Percentiles rank a stretch among this genome's conserved stretches.
Conservation (phyloP, 73 alveolate species). For the Paramecium biaurelia region DNA sequence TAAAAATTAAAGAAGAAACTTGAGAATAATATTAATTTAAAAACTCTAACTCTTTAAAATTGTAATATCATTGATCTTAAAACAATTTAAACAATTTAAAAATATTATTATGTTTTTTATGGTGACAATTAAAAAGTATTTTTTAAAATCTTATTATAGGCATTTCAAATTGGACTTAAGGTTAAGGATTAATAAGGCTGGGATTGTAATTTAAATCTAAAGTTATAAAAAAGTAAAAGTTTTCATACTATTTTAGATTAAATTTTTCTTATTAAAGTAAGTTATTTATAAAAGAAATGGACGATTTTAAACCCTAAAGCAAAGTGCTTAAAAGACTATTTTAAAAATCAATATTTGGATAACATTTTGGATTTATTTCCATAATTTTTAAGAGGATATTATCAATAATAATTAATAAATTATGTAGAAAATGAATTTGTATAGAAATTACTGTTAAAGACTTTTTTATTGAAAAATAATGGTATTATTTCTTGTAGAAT, state of each 20-base stretch:
- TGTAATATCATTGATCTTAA: not conserved
- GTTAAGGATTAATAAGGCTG: not conserved
- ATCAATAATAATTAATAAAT: not conserved
- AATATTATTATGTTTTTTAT: not conserved
- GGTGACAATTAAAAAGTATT: not conserved
- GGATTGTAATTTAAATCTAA: not conserved
- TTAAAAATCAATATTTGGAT: not conserved
- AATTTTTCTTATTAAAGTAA: not conserved
- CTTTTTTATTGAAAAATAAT: not conserved
- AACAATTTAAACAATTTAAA: not conserved
- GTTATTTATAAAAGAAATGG: not conserved
- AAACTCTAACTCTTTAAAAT: not conserved
- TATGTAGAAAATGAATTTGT: not conserved
- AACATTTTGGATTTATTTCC: not conserved
- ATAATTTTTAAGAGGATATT: not conserved
- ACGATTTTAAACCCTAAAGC: not conserved
- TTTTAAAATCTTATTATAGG: not conserved
- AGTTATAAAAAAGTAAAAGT: not conserved
- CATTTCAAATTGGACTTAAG: not conserved
- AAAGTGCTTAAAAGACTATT: not conserved
- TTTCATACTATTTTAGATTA: not conserved
- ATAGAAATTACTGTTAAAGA: not conserved
- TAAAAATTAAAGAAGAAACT: not conserved
- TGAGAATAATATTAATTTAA: not conserved
- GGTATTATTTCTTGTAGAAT: not conserved